Base-by-base conservation (phyloP, 495 filamentous ascomycete species). In the Aspergillus ellipticus region DNA sequence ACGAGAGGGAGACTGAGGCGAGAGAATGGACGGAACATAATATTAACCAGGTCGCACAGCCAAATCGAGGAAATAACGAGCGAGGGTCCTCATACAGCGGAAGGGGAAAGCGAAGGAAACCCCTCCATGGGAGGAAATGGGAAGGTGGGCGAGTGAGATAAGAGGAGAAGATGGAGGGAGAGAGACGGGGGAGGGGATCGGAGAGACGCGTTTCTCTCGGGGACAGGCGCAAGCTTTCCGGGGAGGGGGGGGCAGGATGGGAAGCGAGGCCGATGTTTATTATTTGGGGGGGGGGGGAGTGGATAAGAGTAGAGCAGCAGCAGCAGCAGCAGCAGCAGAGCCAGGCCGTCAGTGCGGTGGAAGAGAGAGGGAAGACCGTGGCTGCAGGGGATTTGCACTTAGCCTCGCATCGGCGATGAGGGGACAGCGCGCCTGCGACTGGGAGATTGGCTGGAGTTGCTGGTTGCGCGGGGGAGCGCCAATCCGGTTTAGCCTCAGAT, bases 111-210 rank as follows among this genome's bases (percentile, higher is more conserved):
- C 39, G 49, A 49, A 50, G 56, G 56, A 57, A 53, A 42, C 51
- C 63, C 63, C 63, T 65, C 63, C 63, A 65, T 65, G 42, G 51
- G 41, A 35, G 28, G 17, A 42, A 24, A 26, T 19, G 15, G 43
- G 33, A 61, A 21, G 45, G 56, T 52, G 50, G 42, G 28, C 11
- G 47, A 22, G 39, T 24, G 19, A 42, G 42, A 47, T 37, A 16
- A 20, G 42, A 46, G 13, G 28, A 39, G 55, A 29, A 28, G 55
- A 29, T 26, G 48, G 48, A 43, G 39, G 53, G 43, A 52, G 55
- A 43, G 42, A 45, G 24, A 54, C n/a, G 31, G 21, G 17, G 13
- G 35, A 31, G 20, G 16, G 46, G 55, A 48, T 51, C 39, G 33
- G 17, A 42, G 37, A 39, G 49, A 21, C 24, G 26, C 21, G 28